Base-by-base conservation (phyloP, 2,329 filamentous ascomycete genomes). In the Fusarium incarnatum region DNA sequence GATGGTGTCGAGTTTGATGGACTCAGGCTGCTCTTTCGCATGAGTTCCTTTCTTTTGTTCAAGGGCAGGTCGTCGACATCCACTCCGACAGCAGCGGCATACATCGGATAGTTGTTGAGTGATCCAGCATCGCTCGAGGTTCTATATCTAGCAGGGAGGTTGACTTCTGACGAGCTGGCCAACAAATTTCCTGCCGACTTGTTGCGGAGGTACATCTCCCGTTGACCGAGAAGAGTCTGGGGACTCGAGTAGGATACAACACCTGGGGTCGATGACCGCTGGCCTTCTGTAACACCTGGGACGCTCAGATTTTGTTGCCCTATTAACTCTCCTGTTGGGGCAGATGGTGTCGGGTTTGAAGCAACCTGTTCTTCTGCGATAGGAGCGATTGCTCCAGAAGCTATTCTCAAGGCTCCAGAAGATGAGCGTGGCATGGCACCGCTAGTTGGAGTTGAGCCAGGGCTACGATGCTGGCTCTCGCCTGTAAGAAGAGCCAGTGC, bases 31-130 rank as follows among this genome's bases (percentile, higher is more conserved):
- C 77, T 84, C 44, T 87, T 85, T 32, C 87, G 87, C 58, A 92
- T 88, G 28, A 92, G 78, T 47, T 87, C 81, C 58, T 86, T 86
- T 45, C 92, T 89, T 73, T 92, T 88, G 44, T 88, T 91, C 20
- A 96, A 84, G 0, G 92, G 90, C 70, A 95, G 84, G 59, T 94
- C 88, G 64, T 94, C 92, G 3, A 85, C 82, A 69, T 88, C 86
- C 20, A 82, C 75, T 22, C 76, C 77, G 11, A 77, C 64, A 58
- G 72, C 70, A 22, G 76, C 67, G 41, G 73, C 63, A 54, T 79
- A 76, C 59, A 76, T 73, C 16, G 78, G 66, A 58, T 81, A 79
- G 66, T 81, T 80, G 68, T 80, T 70, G 12, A 84, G 54, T 8
- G 81, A 82, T 5, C 79, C 81, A 6, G 81, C 77, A 47, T 87